A percentile compares a stretch with the other conserved stretches of the same genome.
These are phyloP conservation scores for Coemansia sp. DNA, from an alignment of 192 early-diverging fungal species.

Conservation along the genomic window DNA sequence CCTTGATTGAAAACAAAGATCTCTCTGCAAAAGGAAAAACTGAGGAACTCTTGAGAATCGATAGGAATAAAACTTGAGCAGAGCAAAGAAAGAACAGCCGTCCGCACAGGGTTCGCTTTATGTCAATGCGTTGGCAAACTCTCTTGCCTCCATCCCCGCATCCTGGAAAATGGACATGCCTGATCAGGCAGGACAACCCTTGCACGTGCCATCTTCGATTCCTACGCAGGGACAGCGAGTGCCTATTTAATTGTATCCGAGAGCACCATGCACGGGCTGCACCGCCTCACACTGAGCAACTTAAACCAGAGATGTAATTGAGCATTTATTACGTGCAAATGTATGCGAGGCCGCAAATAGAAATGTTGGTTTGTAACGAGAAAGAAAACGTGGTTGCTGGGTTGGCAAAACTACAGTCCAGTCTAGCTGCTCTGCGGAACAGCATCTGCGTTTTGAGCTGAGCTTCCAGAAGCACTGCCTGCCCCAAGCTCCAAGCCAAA, in stretches of 20 bases:
- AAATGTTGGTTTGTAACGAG: not conserved
- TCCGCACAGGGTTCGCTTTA: not conserved
- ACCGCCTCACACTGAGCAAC: not conserved
- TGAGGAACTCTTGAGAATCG: slow-evolving; percentile 1
- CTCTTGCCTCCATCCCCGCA: slow-evolving; percentile 10
- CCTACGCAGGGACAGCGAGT: not conserved
- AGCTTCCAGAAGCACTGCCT: not conserved
- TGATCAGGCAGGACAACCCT: slow-evolving; percentile 3
- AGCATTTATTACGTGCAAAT: slow-evolving; percentile 1
- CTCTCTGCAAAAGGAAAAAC: not conserved
- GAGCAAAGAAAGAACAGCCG: not conserved
- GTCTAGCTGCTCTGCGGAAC: not conserved
- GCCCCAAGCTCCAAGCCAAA: slow-evolving; percentile 39
- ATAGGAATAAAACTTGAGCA: slow-evolving; percentile 1
- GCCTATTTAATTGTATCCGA: not conserved
- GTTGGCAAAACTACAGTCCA: not conserved
- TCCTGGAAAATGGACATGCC: not conserved
- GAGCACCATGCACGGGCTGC: not conserved
- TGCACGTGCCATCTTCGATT: not conserved
- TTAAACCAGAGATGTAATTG: not conserved
- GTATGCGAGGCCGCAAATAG: not conserved
- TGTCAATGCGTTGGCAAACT: not conserved
- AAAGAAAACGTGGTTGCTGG: not conserved
- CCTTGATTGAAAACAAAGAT: not conserved
- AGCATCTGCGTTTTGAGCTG: not conserved